Evolutionary conservation across 2,329 filamentous ascomycete species (phyloP), one percentile per base, ranked within the genome.

Genomic region (Penicillium hordei): DNA sequence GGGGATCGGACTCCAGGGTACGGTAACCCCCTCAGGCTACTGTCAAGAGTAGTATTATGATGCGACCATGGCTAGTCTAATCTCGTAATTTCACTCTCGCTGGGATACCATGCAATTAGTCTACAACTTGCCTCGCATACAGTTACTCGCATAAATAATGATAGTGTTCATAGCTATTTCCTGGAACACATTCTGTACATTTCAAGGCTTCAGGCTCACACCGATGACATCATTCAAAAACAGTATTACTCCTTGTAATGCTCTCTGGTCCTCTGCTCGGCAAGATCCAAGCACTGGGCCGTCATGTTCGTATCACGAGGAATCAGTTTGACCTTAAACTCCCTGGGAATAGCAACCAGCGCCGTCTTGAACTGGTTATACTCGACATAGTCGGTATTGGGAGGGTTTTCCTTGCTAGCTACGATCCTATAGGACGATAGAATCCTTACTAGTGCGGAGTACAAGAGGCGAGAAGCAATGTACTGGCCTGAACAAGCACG

Each of bases 381-480:
- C 5, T 86, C 83, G 5, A 86, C 80, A 60, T 86, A 86, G 65
- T 86, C 83, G 0, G 83, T 86, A 61, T 85, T 86, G 0, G 83
- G 84, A 0, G 83, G 83, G 43, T 79, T 71, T 0, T 68, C 79
- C 73, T 82, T 70, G 40, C 75, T 78, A 0, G 79, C 75, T 1
- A 79, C 74, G 25, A 86, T 81, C 60, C 81, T 74, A 61, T 85
- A 86, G 1, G 81, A 80, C 0, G 76, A 78, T 51, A 86, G 74
- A 15, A 86, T 65, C 2, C 84, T 76, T 8, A 85, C 74, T 48
- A 83, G 79, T 0, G 81, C 81, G 0, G 79, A 78, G 65, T 82
- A 86, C 0, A 86, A 73, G 59, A 86, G 79, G 7, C 84, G 75
- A 54, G 82, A 83, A 2, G 82, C 84, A 3, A 87, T 79, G 56